phyloP scores from a whole-genome alignment of 768 basidiomycete genomes.

The Boletus rubescentipes region DNA sequence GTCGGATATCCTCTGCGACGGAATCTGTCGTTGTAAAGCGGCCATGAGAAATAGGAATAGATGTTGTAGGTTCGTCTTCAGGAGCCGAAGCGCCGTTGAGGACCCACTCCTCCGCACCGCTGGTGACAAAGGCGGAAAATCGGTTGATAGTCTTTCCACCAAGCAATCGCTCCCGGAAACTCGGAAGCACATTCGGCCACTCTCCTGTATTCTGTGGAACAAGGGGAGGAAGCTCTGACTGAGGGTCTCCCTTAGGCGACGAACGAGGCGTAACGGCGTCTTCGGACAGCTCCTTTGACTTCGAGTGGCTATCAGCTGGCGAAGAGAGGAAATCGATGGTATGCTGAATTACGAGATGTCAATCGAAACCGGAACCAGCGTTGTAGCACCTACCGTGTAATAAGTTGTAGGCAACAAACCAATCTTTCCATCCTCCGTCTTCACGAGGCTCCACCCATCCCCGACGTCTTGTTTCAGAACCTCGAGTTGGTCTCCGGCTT shows the following conservation, averaged over 20 bases:
- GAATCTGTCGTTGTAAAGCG: slow-evolving; percentile 34
- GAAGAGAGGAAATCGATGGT: slow-evolving; percentile 61
- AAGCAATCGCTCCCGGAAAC: slow-evolving; percentile 67
- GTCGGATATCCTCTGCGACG: slow-evolving; percentile 42
- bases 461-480: slow-evolving; percentile 70
- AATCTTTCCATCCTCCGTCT: slow-evolving; percentile 52
- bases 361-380: background rate
- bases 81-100: slow-evolving; percentile 54
- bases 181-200: slow-evolving; percentile 58
- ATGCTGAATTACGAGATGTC: slow-evolving; percentile 43
- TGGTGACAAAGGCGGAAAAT: slow-evolving; percentile 86
- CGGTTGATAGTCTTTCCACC: slow-evolving; percentile 78
- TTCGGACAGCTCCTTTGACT: slow-evolving; percentile 38
- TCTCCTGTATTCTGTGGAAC: slow-evolving; percentile 71
- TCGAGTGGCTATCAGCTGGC: slow-evolving; percentile 34
- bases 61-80: slow-evolving; percentile 30
- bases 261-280: slow-evolving; percentile 51
- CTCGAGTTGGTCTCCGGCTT: slow-evolving; percentile 68
- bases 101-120: slow-evolving; percentile 81
- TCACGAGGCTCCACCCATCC: slow-evolving; percentile 82
- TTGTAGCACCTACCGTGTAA: slow-evolving; percentile 56
- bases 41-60: slow-evolving; percentile 21
- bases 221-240: slow-evolving; percentile 40
- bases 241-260: slow-evolving; percentile 28
- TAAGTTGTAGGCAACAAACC: slow-evolving; percentile 71